Percentiles rank a stretch among this genome's conserved stretches.
Evolutionary conservation across 306 rosid genomes (phyloP).

Genomic region (Pueraria montana): DNA sequence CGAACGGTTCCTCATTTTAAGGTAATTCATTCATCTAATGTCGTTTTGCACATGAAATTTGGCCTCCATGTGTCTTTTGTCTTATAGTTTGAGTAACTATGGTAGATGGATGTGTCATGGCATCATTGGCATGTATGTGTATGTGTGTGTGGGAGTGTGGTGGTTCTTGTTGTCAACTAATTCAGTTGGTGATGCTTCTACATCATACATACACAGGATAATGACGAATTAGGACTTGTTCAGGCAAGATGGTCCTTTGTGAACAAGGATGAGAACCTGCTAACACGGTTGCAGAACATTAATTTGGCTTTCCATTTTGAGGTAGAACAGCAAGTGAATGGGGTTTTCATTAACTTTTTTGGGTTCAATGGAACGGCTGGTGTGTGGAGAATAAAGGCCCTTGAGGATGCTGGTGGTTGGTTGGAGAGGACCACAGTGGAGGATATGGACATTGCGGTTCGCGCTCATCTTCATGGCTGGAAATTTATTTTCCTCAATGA

Average conservation of each 20-base stretch:
- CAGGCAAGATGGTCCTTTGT: slow-evolving; percentile 99
- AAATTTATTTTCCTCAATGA: slow-evolving; percentile 93
- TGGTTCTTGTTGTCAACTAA: background rate
- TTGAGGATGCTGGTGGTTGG: slow-evolving; percentile 96
- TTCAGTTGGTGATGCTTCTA: slow-evolving; percentile 11
- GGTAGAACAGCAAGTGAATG: slow-evolving; percentile 95
- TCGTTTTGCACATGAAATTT: background rate
- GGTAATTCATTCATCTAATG: slow-evolving; percentile 54
- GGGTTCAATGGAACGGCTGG: slow-evolving; percentile 98
- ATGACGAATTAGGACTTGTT: slow-evolving; percentile 80
- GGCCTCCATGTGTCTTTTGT: slow-evolving; percentile 20
- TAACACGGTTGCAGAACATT: slow-evolving; percentile 88
- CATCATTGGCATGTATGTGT: background rate
- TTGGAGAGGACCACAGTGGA: slow-evolving; percentile 94
- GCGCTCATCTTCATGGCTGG: slow-evolving; percentile 98
- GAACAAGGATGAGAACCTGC: slow-evolving; percentile 87
- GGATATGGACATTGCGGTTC: slow-evolving; percentile 96
- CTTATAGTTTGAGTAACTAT: slow-evolving; percentile 15
- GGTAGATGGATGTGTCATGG: slow-evolving; percentile 3
- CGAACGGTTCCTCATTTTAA: slow-evolving; percentile 88
- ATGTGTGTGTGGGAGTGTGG: background rate
- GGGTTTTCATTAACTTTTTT: slow-evolving; percentile 80
- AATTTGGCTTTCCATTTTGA: slow-evolving; percentile 93
- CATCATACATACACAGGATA: slow-evolving; percentile 55
- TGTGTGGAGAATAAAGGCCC: slow-evolving; percentile 92